These are phyloP conservation scores for Rhodotorula sp. DNA, from an alignment of 1,284 basidiomycete species.

Conservation along the genomic window DNA sequence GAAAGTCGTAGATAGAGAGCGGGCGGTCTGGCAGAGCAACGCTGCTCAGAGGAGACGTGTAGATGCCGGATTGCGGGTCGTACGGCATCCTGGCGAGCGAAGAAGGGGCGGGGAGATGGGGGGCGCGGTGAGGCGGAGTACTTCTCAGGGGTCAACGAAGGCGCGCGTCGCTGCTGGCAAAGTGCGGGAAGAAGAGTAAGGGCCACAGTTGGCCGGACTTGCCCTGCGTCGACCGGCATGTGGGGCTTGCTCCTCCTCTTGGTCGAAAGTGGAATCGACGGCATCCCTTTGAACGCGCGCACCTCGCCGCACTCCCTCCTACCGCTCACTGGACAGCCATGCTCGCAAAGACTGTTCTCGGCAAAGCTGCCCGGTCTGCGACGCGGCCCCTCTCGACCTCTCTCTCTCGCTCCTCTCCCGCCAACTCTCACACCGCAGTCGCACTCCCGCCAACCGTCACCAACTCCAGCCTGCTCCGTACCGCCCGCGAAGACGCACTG, in stretches of 20 bases:
- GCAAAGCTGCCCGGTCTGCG: not conserved
- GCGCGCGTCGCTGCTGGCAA: too few species aligned
- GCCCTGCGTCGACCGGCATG: too few species aligned
- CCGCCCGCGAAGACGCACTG: constrained; percentile 25
- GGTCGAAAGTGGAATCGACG: not conserved
- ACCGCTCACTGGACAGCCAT: not conserved
- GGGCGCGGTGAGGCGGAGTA: too few species aligned
- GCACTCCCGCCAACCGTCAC: constrained; percentile 32
- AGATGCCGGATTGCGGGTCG: constrained; percentile 30
- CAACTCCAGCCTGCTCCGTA: constrained; percentile 26
- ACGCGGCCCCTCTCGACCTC: not conserved
- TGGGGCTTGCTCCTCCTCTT: too few species aligned
- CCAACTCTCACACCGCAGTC: constrained; percentile 16
- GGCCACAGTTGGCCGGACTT: too few species aligned
- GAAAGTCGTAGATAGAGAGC: constrained; percentile 33
- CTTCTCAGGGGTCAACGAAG: too few species aligned
- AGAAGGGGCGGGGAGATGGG: not conserved
- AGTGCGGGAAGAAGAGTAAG: too few species aligned
- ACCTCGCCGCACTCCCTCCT: not conserved
- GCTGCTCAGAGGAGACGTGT: not conserved
- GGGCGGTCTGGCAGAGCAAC: constrained; percentile 11
- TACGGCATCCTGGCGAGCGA: constrained; percentile 22
- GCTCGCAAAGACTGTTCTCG: not conserved
- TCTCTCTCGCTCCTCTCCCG: constrained; percentile 10
- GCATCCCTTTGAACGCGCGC: not conserved